phyloP scores from a whole-genome alignment of 1,139 yeast species.

The Hemisphaericaspora subhashii region DNA sequence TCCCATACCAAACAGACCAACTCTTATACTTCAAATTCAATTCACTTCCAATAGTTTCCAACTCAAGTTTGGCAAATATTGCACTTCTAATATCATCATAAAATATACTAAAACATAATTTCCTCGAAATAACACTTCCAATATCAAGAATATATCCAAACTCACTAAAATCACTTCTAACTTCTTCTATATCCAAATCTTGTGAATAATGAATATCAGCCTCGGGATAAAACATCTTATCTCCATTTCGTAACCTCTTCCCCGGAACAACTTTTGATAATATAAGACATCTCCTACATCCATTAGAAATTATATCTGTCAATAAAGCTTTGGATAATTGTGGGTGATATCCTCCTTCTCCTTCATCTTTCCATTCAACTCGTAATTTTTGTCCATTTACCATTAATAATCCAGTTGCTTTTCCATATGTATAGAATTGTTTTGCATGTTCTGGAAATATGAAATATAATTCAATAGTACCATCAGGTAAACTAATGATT shows the following conservation, averaged over 20 bases:
- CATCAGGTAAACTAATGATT: conserved; percentile 24
- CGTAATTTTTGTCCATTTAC: conserved; percentile 56
- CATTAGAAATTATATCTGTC: conserved; percentile 28
- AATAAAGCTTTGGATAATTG: conserved; percentile 27
- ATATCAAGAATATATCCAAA: conserved; percentile 67
- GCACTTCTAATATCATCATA: conserved; percentile 65
- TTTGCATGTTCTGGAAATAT: conserved; percentile 54
- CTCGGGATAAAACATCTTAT: conserved; percentile 32
- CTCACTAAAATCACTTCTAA: conserved; percentile 50
- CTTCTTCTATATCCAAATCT: conserved; percentile 28
- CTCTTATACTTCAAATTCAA: conserved; percentile 49
- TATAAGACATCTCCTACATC: conserved; percentile 38
- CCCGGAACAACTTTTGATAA: conserved; percentile 29
- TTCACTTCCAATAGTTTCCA: conserved; percentile 32
- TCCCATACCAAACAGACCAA: conserved; percentile 70
- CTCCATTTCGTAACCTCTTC: conserved; percentile 20
- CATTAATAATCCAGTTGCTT: conserved; percentile 53
- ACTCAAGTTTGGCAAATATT: conserved; percentile 56
- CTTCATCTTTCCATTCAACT: conserved; percentile 41
- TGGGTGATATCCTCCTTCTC: conserved; percentile 28
- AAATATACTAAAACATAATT: conserved; percentile 61
- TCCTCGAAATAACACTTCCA: conserved; percentile 66
- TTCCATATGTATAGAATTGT: conserved; percentile 54
- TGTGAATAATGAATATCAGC: conserved; percentile 32
- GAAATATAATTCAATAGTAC: conserved; percentile 52